These are phyloP conservation scores for Talaromyces sp. DNA, from an alignment of 2,329 filamentous ascomycete genomes.

Conservation along the genomic window DNA sequence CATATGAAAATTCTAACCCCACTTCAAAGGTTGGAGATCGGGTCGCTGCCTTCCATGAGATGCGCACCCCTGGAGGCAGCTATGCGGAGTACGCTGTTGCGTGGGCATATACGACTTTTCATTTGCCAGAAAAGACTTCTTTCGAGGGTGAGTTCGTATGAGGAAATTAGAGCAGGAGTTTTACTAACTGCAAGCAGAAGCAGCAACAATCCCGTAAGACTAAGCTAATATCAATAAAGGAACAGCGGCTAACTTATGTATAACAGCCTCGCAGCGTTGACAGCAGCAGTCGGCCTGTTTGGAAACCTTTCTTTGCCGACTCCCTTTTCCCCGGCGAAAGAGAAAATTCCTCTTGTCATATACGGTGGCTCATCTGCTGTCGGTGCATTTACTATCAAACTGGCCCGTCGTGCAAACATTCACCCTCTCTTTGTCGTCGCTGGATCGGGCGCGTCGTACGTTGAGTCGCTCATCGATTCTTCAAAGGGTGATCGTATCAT, in stretches of 20 bases:
- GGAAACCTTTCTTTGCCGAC: conserved; percentile 42
- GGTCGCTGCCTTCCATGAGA: conserved; percentile 46
- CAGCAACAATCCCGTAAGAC: conserved; percentile 46
- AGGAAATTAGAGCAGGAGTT: background rate
- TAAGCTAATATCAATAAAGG: background rate
- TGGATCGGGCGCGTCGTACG: conserved; percentile 47
- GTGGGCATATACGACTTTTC: conserved; percentile 50
- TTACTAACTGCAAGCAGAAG: conserved; percentile 33
- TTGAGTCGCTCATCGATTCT: conserved; percentile 48
- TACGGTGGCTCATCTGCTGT: conserved; percentile 51
- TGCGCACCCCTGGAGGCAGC: conserved; percentile 44
- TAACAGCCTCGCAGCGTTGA: conserved; percentile 45
- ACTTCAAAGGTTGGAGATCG: conserved; percentile 43
- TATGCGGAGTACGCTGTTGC: conserved; percentile 55
- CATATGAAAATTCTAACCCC: background rate
- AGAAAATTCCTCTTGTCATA: conserved; percentile 38
- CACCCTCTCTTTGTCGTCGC: conserved; percentile 59
- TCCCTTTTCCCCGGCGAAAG: conserved; percentile 41
- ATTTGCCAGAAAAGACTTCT: conserved; percentile 43
- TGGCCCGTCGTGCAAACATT: conserved; percentile 51
- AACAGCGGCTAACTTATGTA: background rate
- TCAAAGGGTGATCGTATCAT: conserved; percentile 53
- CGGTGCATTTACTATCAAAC: conserved; percentile 54
- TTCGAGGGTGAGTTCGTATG: conserved; percentile 43
- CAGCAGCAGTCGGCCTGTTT: conserved; percentile 49